These are phyloP conservation scores for Patellifolia procumbens DNA, from an alignment of 179 eudicot species.

Conservation along the genomic window DNA sequence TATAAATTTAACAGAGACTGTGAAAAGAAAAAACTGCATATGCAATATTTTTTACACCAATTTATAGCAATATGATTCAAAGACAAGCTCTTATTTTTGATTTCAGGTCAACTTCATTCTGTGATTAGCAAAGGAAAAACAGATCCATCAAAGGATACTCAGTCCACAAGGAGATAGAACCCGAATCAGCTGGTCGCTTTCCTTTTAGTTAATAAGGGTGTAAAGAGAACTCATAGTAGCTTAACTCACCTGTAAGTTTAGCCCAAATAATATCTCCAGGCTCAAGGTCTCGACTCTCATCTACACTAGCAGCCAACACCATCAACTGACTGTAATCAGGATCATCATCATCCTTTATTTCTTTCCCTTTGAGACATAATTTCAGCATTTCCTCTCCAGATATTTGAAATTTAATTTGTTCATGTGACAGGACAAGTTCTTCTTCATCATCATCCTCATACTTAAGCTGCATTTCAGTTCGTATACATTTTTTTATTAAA, in stretches of 20 bases:
- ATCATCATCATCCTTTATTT: conserved; percentile 47
- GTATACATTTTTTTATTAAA: background rate
- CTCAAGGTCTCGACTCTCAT: conserved; percentile 78
- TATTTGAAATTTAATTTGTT: conserved; percentile 60
- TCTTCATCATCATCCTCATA: conserved; percentile 88
- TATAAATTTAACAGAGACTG: background rate
- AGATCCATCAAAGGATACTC: background rate
- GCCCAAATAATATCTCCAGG: conserved; percentile 96
- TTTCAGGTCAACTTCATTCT: background rate
- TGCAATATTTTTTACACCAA: background rate
- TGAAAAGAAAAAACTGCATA: background rate
- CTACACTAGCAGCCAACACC: conserved; percentile 87
- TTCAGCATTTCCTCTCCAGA: conserved; percentile 63
- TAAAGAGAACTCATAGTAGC: background rate
- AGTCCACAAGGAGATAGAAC: background rate
- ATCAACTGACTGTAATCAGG: conserved; percentile 74
- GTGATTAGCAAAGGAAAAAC: background rate
- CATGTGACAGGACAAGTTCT: conserved; percentile 53
- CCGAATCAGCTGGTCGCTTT: background rate
- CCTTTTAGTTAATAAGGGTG: background rate
- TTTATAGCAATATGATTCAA: background rate
- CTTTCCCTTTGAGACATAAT: conserved; percentile 50
- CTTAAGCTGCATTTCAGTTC: conserved; percentile 50
- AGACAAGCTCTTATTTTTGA: conserved; percentile 6
- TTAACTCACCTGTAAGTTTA: conserved; percentile 75